phyloP scores from a whole-genome alignment of 768 basidiomycete species.

The Daedaleopsis sinensis region DNA sequence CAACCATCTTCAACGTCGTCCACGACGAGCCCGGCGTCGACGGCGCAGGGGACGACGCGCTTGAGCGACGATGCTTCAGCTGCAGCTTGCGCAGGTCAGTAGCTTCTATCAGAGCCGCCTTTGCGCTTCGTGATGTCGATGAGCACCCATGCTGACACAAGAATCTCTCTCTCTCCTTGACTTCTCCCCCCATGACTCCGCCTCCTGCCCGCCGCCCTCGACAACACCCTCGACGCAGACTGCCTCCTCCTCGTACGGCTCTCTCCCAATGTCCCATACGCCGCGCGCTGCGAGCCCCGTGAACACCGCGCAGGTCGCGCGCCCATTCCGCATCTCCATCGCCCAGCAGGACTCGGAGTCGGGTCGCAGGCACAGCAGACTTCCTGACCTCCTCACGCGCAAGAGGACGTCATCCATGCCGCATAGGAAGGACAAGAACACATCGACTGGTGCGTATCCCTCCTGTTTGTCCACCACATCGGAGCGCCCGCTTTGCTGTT shows the following conservation, averaged over 20 bases:
- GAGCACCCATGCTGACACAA: constrained; percentile 22
- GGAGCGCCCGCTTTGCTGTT: background rate
- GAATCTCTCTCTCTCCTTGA: constrained; percentile 6
- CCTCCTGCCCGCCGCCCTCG: constrained; percentile 3
- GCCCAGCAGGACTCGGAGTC: constrained; percentile 12
- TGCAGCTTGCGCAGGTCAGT: constrained; percentile 23
- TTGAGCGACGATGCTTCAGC: constrained; percentile 17
- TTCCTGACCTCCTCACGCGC: constrained; percentile 24
- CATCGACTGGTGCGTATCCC: constrained; percentile 9
- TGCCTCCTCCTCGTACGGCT: constrained; percentile 16
- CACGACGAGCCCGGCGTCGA: constrained; percentile 10
- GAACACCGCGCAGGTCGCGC: constrained; percentile 9
- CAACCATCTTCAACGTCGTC: constrained; percentile 6
- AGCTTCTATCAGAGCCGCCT: constrained; percentile 19
- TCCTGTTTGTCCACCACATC: background rate
- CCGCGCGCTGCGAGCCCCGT: constrained; percentile 7
- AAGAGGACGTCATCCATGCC: constrained; percentile 20
- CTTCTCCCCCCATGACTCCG: constrained; percentile 9
- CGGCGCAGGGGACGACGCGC: constrained; percentile 10
- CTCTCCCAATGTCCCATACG: constrained; percentile 6
- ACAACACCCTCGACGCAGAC: constrained; percentile 7
- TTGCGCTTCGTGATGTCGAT: constrained; percentile 23
- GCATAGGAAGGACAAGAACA: constrained; percentile 12
- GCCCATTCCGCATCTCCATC: constrained; percentile 9
- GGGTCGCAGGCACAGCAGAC: constrained; percentile 15